These are phyloP conservation scores for Globisporangium viniferum DNA, from an alignment of 352 stramenopile species.

Conservation along the genomic window DNA sequence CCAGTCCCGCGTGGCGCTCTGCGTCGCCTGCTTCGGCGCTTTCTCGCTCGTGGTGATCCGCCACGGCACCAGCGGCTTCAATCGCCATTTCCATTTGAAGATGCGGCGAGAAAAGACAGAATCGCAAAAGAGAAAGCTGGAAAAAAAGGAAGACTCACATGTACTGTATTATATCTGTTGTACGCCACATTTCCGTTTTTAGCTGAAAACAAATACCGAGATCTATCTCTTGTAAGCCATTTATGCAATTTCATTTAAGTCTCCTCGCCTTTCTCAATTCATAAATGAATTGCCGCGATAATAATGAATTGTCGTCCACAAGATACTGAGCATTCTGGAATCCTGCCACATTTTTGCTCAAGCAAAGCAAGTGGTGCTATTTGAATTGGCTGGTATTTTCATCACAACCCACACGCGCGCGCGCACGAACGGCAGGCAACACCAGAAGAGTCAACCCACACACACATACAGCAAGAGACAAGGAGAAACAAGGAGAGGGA, in stretches of 20 bases:
- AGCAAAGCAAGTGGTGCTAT: neutral
- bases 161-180: too few relatives aligned
- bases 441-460: slow-evolving; percentile 1
- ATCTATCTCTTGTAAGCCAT: neutral
- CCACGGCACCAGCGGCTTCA: neutral
- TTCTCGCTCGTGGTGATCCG: neutral
- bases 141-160: too few relatives aligned
- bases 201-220: neutral
- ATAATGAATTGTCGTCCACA: neutral
- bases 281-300: neutral
- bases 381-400: neutral
- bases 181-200: too few relatives aligned
- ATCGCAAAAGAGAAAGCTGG: neutral
- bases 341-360: neutral
- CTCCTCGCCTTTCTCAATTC: neutral
- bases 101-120: neutral
- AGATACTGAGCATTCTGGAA: neutral
- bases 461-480: neutral
- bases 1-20: neutral
- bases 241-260: neutral
- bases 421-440: neutral
- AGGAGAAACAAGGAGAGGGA: slow-evolving; percentile 17
- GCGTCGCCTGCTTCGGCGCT: neutral
- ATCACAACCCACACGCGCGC: neutral
- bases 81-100: slow-evolving; percentile 10